Conservation (phyloP, 2,329 filamentous ascomycete genomes). For the Dryadomyces quercivorus region DNA sequence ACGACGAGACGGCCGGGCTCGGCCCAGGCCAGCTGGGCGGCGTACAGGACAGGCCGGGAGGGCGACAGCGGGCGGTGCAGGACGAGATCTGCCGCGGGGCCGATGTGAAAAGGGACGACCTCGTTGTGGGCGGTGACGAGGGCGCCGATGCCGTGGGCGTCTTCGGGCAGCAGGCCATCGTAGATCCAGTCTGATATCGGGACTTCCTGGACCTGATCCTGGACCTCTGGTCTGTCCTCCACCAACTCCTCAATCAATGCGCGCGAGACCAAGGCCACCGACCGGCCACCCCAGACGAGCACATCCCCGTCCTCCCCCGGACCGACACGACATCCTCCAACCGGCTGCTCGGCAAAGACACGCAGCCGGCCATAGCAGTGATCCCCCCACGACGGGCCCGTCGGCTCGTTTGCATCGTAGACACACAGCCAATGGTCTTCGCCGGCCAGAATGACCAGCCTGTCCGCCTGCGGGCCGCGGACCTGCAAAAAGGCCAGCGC, state of each 20-base stretch:
- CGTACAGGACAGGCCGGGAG: slow-evolving; percentile 78
- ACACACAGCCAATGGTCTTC: slow-evolving; percentile 47
- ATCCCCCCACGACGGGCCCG: background rate
- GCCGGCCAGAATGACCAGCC: slow-evolving; percentile 33
- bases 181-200: slow-evolving; percentile 58
- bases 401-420: slow-evolving; percentile 21
- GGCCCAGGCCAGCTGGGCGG: slow-evolving; percentile 58
- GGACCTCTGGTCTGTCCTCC: slow-evolving; percentile 13
- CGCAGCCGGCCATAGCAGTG: slow-evolving; percentile 25
- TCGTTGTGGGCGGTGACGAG: slow-evolving; percentile 84
- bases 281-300: slow-evolving; percentile 60
- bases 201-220: slow-evolving; percentile 30
- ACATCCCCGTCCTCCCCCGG: slow-evolving; percentile 18
- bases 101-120: slow-evolving; percentile 33
- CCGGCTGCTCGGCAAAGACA: slow-evolving; percentile 55
- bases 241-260: slow-evolving; percentile 23
- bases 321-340: slow-evolving; percentile 57
- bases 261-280: slow-evolving; percentile 31
- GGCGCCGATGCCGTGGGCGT: slow-evolving; percentile 29
- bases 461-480: slow-evolving; percentile 8
- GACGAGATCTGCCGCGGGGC: slow-evolving; percentile 26
- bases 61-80: slow-evolving; percentile 41
- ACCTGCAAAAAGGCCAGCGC: slow-evolving; percentile 39
- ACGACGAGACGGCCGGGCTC: slow-evolving; percentile 14
- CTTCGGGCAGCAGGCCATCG: slow-evolving; percentile 43